These are phyloP conservation scores for Betula pendula DNA, from an alignment of 306 rosid genomes.

Conservation along the genomic window DNA sequence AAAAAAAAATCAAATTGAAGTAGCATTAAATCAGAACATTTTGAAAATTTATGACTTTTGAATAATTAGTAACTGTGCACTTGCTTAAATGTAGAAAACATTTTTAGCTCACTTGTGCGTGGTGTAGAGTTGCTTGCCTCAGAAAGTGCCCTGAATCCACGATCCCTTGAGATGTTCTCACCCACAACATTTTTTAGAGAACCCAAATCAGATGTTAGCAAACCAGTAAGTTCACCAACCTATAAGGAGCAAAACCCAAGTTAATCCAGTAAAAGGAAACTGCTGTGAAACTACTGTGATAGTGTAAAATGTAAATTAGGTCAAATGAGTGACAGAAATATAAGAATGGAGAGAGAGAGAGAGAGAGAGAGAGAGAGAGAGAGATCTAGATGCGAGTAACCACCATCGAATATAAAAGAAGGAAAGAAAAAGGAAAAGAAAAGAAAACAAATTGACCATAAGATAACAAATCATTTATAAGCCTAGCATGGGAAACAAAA, in stretches of 20 bases:
- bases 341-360: not conserved
- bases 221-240: slow-evolving; percentile 94
- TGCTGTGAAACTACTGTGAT: not conserved
- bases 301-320: not conserved
- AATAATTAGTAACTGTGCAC: slow-evolving; percentile 36
- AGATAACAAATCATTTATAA: not conserved
- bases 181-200: slow-evolving; percentile 72
- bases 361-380: not conserved
- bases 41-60: slow-evolving; percentile 16
- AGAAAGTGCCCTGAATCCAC: slow-evolving; percentile 93
- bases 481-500: not conserved
- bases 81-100: slow-evolving; percentile 63
- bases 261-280: slow-evolving; percentile 24
- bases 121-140: slow-evolving; percentile 99
- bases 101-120: slow-evolving; percentile 86
- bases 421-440: not conserved
- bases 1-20: slow-evolving; percentile 10
- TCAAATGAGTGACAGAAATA: not conserved
- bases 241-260: slow-evolving; percentile 42
- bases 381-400: not conserved
- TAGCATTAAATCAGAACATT: slow-evolving; percentile 25
- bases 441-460: slow-evolving; percentile 6
- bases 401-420: not conserved
- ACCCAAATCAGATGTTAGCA: slow-evolving; percentile 92
- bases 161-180: slow-evolving; percentile 91